A percentile compares a stretch with the other conserved stretches of the same genome.
Evolutionary conservation across 768 basidiomycete genomes (phyloP).

Genomic region (button mushroom (Agaricus bisporus)): DNA sequence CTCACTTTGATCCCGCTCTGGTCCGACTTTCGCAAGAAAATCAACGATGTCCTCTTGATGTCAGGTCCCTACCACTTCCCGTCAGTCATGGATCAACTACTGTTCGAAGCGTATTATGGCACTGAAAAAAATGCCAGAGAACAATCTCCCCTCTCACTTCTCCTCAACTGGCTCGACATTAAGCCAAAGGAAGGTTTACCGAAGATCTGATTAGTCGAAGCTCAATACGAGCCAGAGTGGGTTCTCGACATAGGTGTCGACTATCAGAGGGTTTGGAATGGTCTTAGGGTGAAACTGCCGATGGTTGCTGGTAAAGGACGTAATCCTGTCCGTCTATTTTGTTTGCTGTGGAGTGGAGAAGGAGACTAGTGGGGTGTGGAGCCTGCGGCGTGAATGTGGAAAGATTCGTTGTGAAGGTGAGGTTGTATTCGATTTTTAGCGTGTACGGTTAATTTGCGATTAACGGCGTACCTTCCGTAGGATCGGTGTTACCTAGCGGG

Average conservation of each 20-base stretch:
- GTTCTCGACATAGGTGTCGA: slow-evolving; percentile 27
- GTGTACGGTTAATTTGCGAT: not conserved
- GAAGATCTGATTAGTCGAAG: slow-evolving; percentile 39
- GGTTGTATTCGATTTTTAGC: not conserved
- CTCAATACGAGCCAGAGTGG: slow-evolving; percentile 48
- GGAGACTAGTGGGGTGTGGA: slow-evolving; percentile 60
- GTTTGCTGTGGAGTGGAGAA: slow-evolving; percentile 43
- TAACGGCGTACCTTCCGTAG: not conserved
- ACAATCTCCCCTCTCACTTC: not conserved
- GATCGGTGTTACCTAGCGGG: not conserved
- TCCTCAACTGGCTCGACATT: slow-evolving; percentile 17
- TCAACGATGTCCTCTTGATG: slow-evolving; percentile 41
- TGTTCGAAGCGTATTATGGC: slow-evolving; percentile 28
- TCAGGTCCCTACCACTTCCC: slow-evolving; percentile 39
- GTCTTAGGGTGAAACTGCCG: slow-evolving; percentile 22
- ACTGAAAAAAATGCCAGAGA: slow-evolving; percentile 1
- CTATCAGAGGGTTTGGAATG: slow-evolving; percentile 31
- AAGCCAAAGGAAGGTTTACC: slow-evolving; percentile 36
- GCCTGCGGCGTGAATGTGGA: slow-evolving; percentile 32
- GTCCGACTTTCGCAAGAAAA: slow-evolving; percentile 23
- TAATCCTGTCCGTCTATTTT: slow-evolving; percentile 56
- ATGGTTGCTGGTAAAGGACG: slow-evolving; percentile 42
- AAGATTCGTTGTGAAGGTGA: not conserved
- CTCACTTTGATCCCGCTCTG: slow-evolving; percentile 26
- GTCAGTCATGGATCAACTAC: slow-evolving; percentile 19